Percentiles rank a stretch among this genome's conserved stretches.
These are phyloP conservation scores for Linanthus parryae DNA, from an alignment of 148 eudicot species.

Conservation along the genomic window DNA sequence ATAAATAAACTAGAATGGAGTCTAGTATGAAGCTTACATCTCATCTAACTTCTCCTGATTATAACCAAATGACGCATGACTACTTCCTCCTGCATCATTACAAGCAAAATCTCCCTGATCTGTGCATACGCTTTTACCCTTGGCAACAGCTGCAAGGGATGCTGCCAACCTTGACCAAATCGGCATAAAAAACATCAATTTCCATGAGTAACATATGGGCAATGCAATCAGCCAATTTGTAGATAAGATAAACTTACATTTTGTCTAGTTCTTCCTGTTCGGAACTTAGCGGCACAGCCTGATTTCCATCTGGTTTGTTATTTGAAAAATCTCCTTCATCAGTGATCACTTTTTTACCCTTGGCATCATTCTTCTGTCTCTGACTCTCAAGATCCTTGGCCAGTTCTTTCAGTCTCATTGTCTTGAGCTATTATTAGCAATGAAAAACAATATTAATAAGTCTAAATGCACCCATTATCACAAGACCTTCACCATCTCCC, in stretches of 20 bases:
- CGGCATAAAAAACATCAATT: slow-evolving; percentile 7
- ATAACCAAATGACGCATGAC: too few species aligned
- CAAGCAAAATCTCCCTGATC: neutral
- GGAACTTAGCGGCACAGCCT: slow-evolving; percentile 14
- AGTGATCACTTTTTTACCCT: slow-evolving; percentile 51
- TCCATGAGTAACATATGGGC: too few species aligned
- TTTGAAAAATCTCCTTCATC: slow-evolving; percentile 25
- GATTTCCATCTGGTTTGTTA: slow-evolving; percentile 11
- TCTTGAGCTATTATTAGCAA: slow-evolving; percentile 45
- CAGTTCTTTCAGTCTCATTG: slow-evolving; percentile 61
- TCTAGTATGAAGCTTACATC: too few species aligned
- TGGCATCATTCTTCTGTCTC: slow-evolving; percentile 36
- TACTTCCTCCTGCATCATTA: neutral
- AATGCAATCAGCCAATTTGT: slow-evolving; percentile 8
- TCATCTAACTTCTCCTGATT: too few species aligned
- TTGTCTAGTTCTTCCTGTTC: slow-evolving; percentile 67
- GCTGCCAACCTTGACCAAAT: slow-evolving; percentile 84
- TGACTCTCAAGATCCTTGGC: slow-evolving; percentile 66
- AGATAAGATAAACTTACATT: slow-evolving; percentile 71
- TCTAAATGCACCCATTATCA: too few species aligned
- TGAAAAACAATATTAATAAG: neutral
- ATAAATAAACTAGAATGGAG: too few species aligned
- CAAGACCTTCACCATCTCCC: too few species aligned
- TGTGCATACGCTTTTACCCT: too few species aligned
- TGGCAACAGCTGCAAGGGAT: slow-evolving; percentile 76